phyloP scores from a whole-genome alignment of 768 basidiomycete species.

The Phlebiopsis gigantea region DNA sequence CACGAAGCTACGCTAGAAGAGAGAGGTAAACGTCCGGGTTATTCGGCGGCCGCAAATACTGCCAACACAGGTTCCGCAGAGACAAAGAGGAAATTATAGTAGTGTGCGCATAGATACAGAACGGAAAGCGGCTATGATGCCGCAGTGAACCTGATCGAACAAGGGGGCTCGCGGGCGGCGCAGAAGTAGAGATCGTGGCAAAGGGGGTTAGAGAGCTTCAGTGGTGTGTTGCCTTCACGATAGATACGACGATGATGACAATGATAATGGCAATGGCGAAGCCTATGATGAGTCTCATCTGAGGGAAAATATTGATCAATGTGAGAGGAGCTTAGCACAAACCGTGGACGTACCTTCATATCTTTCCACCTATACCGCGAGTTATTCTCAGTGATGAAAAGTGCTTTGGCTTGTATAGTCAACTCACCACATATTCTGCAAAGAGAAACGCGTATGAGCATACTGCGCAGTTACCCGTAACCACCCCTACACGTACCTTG shows the following conservation, averaged over 20 bases:
- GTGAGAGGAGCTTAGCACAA: neutral
- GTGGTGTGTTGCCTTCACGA: constrained; percentile 73
- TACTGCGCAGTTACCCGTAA: neutral
- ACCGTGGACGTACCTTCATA: constrained; percentile 66
- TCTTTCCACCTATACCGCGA: constrained; percentile 79
- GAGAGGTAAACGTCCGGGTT: neutral
- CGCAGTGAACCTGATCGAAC: neutral
- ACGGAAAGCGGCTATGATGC: constrained; percentile 18
- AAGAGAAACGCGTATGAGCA: neutral
- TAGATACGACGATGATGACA: constrained; percentile 92
- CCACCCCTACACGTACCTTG: constrained; percentile 57
- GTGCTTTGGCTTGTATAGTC: neutral
- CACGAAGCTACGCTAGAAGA: neutral
- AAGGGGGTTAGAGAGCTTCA: constrained; percentile 12
- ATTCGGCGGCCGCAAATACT: neutral
- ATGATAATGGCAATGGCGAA: constrained; percentile 86
- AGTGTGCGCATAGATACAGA: constrained; percentile 42
- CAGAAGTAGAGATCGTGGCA: neutral
- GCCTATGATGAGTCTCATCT: constrained; percentile 98
- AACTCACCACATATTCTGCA: constrained; percentile 87
- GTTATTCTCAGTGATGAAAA: neutral
- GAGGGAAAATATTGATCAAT: constrained; percentile 10
- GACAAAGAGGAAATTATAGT: constrained; percentile 21
- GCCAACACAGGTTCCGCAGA: neutral
- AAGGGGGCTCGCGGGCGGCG: constrained; percentile 7